A percentile compares a stretch with the other conserved stretches of the same genome.
phyloP scores from a whole-genome alignment of 805 yeast species.

The Schizosaccharomyces osmophilus region DNA sequence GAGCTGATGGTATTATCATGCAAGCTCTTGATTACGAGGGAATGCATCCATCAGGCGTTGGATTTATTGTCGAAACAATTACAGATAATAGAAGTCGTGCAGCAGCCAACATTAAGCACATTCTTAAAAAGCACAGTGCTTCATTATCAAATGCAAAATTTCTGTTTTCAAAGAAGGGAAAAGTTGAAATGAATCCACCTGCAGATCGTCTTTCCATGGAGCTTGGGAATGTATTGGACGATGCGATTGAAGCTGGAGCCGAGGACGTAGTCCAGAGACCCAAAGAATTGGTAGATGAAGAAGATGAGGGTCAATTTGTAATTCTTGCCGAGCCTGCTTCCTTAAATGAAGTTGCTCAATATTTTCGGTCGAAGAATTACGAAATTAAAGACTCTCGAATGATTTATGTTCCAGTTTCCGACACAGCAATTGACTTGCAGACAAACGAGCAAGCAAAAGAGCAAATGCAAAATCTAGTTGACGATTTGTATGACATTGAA shows the following conservation, averaged over 20 bases:
- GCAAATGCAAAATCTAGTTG: conserved; percentile 18
- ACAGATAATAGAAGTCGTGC: conserved; percentile 77
- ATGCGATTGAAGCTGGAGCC: conserved; percentile 45
- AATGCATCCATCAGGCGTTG: conserved; percentile 76
- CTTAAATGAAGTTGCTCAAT: neutral
- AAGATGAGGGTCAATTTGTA: conserved; percentile 13
- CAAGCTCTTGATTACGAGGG: conserved; percentile 56
- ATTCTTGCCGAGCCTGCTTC: conserved; percentile 9
- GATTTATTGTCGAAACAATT: conserved; percentile 57
- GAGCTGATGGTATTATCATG: conserved; percentile 14
- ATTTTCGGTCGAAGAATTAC: neutral
- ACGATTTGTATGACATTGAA: conserved; percentile 44
- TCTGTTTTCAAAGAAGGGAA: conserved; percentile 56
- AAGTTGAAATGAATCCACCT: conserved; percentile 11
- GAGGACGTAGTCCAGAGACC: conserved; percentile 22
- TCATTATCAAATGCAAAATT: conserved; percentile 57
- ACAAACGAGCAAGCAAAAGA: neutral
- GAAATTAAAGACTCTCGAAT: neutral
- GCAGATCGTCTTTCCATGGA: conserved; percentile 4
- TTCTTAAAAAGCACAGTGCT: conserved; percentile 37
- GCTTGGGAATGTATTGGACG: conserved; percentile 49
- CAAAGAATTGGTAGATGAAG: conserved; percentile 6
- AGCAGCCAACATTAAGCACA: conserved; percentile 45
- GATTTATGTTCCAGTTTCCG: neutral
- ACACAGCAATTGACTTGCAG: neutral